These are phyloP conservation scores for Morella rubra DNA, from an alignment of 306 rosid genomes.

Conservation along the genomic window DNA sequence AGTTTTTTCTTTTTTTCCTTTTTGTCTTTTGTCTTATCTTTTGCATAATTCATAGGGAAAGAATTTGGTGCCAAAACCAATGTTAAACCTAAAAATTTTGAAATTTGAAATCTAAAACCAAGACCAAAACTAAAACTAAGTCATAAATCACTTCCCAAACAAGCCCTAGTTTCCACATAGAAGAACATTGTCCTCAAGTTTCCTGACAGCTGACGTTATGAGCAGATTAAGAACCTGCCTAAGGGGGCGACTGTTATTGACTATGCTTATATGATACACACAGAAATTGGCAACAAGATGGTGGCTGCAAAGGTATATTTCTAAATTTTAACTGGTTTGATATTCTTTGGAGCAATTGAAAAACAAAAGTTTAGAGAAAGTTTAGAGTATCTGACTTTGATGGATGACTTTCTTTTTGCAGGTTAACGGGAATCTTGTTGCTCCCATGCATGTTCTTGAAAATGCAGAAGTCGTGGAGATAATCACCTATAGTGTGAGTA, in stretches of 20 bases:
- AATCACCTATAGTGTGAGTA: conserved; percentile 89
- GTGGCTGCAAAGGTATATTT: conserved; percentile 90
- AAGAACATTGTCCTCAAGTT: conserved; percentile 16
- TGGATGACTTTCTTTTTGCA: conserved; percentile 46
- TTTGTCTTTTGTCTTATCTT: background rate
- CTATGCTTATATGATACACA: conserved; percentile 99
- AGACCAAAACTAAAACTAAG: too few species aligned
- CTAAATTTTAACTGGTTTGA: conserved; percentile 16
- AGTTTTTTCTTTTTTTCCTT: background rate
- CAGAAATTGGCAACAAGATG: conserved; percentile 98
- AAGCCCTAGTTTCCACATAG: conserved; percentile 2
- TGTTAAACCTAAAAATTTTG: too few species aligned
- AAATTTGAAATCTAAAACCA: too few species aligned
- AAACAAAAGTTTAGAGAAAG: conserved; percentile 12
- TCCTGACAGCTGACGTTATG: conserved; percentile 26
- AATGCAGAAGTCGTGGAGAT: conserved; percentile 99
- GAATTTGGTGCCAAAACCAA: background rate
- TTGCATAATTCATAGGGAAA: conserved; percentile 12
- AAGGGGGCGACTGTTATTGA: conserved; percentile 93
- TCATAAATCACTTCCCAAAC: too few species aligned
- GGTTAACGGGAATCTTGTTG: conserved; percentile 95
- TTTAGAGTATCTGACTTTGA: conserved; percentile 16
- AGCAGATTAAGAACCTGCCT: conserved; percentile 92
- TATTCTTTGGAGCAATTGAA: conserved; percentile 11
- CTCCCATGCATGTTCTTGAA: conserved; percentile 81